A percentile compares a stretch with the other conserved stretches of the same genome.
Evolutionary conservation across 352 stramenopile genomes (phyloP).

Genomic region (Globisporangium acanthophoron): DNA sequence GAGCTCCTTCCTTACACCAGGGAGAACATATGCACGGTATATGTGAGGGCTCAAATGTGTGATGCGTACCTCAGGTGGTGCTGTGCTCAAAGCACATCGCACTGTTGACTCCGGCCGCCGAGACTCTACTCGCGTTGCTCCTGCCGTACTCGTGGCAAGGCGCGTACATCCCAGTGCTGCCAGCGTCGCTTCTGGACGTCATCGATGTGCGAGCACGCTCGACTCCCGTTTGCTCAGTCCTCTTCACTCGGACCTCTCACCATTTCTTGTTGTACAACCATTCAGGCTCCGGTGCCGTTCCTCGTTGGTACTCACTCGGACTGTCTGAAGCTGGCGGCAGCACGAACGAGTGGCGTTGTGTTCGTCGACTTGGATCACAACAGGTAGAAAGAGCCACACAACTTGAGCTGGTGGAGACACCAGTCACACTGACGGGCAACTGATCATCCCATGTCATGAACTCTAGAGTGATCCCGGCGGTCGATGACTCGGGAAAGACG

Average conservation of each 20-base stretch:
- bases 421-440: neutral
- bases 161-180: constrained; percentile 92
- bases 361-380: constrained; percentile 95
- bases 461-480: constrained; percentile 58
- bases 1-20: neutral
- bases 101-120: constrained; percentile 87
- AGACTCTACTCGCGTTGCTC: constrained; percentile 89
- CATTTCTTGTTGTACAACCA: neutral
- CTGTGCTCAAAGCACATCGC: constrained; percentile 89
- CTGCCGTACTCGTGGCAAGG: constrained; percentile 95
- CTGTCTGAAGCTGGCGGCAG: constrained; percentile 55
- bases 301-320: constrained; percentile 89
- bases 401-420: too few species aligned
- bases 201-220: constrained; percentile 70
- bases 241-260: neutral
- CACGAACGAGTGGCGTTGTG: constrained; percentile 78
- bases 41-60: neutral
- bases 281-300: constrained; percentile 91
- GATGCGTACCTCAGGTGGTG: constrained; percentile 56
- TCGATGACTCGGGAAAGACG: constrained; percentile 57
- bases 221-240: neutral
- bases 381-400: constrained; percentile 19
- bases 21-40: too few species aligned
- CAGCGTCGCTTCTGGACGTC: constrained; percentile 89
- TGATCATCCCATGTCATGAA: neutral